phyloP scores from a whole-genome alignment of 768 basidiomycete genomes.

The Hysterangium stoloniferum region DNA sequence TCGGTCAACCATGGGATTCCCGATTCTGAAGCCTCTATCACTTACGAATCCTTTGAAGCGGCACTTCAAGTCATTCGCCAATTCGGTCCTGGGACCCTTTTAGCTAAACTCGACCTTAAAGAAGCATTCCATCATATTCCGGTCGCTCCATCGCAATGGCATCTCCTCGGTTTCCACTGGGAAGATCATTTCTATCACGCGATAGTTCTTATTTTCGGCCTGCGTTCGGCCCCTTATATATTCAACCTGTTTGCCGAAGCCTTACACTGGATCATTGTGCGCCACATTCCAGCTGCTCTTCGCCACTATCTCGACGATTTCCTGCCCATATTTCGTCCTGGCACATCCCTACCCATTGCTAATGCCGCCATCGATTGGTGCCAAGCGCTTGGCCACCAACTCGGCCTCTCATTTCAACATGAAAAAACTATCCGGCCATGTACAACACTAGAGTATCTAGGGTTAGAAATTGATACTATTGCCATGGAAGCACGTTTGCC shows the following conservation, averaged over 20 bases:
- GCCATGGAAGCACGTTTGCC: conserved; percentile 29
- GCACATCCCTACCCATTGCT: not conserved
- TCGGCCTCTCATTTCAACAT: conserved; percentile 27
- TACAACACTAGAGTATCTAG: conserved; percentile 16
- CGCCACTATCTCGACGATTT: conserved; percentile 24
- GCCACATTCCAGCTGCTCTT: conserved; percentile 19
- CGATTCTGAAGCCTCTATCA: conserved; percentile 22
- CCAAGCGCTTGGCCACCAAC: conserved; percentile 19
- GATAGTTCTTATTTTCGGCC: conserved; percentile 28
- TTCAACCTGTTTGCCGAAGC: conserved; percentile 34
- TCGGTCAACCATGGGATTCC: conserved; percentile 23
- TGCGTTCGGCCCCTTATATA: conserved; percentile 28
- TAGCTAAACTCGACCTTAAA: conserved; percentile 32
- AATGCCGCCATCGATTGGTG: conserved; percentile 25
- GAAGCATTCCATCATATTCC: conserved; percentile 32
- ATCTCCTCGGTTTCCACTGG: conserved; percentile 29
- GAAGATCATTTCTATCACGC: conserved; percentile 21
- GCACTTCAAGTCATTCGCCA: not conserved
- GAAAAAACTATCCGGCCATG: conserved; percentile 20
- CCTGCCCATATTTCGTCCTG: conserved; percentile 15
- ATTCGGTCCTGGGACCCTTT: conserved; percentile 22
- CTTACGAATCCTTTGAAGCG: conserved; percentile 23
- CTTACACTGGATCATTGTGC: conserved; percentile 33
- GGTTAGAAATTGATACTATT: conserved; percentile 15
- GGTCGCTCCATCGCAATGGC: conserved; percentile 24